Percentiles rank a stretch among this genome's conserved stretches.
Evolutionary conservation across 768 basidiomycete genomes (phyloP).

Genomic region (Russula earlei): DNA sequence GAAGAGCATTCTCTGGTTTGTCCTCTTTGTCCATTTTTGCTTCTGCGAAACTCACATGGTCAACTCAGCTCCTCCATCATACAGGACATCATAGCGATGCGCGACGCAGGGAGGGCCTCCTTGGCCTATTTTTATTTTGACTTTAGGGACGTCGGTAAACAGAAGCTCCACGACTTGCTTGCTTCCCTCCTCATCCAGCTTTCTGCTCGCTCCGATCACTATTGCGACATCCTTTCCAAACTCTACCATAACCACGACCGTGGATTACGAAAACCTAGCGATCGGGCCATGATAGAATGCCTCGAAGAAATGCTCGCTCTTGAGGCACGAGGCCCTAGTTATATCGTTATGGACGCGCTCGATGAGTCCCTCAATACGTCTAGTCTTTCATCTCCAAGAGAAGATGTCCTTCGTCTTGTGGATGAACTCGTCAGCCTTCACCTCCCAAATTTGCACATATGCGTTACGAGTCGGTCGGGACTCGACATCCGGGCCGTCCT

Average conservation of each 20-base stretch:
- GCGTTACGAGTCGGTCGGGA: background rate
- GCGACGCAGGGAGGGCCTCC: background rate
- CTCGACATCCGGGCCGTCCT: background rate
- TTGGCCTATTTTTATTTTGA: constrained; percentile 2
- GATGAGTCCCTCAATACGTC: background rate
- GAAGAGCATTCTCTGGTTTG: constrained; percentile 4
- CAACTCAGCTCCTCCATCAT: background rate
- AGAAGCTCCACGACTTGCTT: background rate
- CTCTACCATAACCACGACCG: background rate
- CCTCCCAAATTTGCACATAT: background rate
- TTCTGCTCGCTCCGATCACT: background rate
- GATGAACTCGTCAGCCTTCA: background rate
- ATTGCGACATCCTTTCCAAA: background rate
- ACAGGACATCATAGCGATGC: background rate
- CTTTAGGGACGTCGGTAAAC: background rate
- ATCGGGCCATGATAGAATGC: background rate
- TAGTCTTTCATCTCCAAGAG: background rate
- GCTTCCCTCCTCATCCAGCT: background rate
- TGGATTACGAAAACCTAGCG: background rate
- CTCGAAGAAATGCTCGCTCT: background rate
- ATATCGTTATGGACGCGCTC: background rate
- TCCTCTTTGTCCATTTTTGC: no score
- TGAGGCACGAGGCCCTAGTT: background rate
- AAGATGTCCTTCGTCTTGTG: background rate
- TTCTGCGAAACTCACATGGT: background rate